Base-by-base conservation (phyloP, 441 rosid species). In the Pelargonium fulgidum region DNA sequence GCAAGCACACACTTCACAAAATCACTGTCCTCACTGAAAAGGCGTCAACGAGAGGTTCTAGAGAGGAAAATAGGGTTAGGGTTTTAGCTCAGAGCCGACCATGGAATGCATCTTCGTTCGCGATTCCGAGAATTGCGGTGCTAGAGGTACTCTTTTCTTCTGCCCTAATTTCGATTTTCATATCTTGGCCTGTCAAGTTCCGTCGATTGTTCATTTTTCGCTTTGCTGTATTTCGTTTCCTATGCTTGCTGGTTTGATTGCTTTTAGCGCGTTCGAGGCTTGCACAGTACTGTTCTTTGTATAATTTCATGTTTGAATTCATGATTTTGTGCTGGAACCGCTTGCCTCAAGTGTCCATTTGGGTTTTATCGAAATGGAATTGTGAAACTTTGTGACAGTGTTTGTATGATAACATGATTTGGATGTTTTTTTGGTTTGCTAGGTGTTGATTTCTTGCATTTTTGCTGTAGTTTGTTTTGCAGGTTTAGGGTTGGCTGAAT, bases 91-190 rank as follows among this genome's bases (percentile, higher is more conserved):
- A 19, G 17, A 33, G 19, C 62, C 65, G 19, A 12, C 13, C 7
- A 76, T 80, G 83, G 79, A 76, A 11, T 52, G 59, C 7, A 24
- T 63, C 48, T 13, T 2, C 5, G 72, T 67, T 22, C 62, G 54
- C 6, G 62, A 42, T 24, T 7, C 20, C 14, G 76, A 68, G 45
- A 66, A 44, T 44, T 0, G 22, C 44, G 54, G 7, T 36, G 13
- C 76, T 44, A 56, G 52, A 62, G 79, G 85, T 82, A 76, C 9
- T 10, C 13, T 54, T 13, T 14, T 17, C 8, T 7, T 22, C 20
- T 19, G 63, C 63, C 16, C 16, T 17, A 66, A 59, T 59, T 50
- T 7, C 9, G 62, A 19, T 20, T 9, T 17, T 66, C 22, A 19
- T 58, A 22, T 7, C 9, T 41, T 66, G 56, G 14, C n/a, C 56